A percentile compares a stretch with the other conserved stretches of the same genome.
Evolutionary conservation across 352 stramenopile genomes (phyloP).

Genomic region (Phytophthora constricta): DNA sequence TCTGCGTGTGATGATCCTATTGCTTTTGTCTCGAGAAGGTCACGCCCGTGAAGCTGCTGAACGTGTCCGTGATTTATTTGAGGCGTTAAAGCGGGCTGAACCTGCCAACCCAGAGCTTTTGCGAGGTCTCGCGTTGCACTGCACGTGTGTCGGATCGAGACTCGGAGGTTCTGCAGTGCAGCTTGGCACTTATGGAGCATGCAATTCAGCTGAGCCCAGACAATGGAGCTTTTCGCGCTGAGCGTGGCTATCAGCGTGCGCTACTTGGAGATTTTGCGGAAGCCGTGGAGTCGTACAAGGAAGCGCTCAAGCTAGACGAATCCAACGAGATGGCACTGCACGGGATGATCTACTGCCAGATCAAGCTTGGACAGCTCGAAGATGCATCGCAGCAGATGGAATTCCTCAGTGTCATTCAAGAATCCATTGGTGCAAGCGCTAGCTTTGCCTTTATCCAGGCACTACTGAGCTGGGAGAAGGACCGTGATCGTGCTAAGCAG

Average conservation of each 20-base stretch:
- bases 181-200: constrained; percentile 70
- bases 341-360: constrained; percentile 93
- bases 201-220: constrained; percentile 69
- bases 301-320: constrained; percentile 87
- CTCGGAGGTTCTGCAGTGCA: constrained; percentile 75
- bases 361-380: constrained; percentile 87
- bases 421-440: constrained; percentile 81
- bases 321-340: constrained; percentile 89
- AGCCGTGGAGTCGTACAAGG: constrained; percentile 87
- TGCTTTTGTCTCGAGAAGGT: constrained; percentile 73
- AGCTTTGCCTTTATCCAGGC: constrained; percentile 89
- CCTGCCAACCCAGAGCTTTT: constrained; percentile 74
- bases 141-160: constrained; percentile 71
- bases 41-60: constrained; percentile 57
- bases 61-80: constrained; percentile 66
- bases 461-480: constrained; percentile 82
- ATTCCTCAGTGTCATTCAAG: constrained; percentile 91
- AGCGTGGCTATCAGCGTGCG: constrained; percentile 81
- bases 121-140: constrained; percentile 67
- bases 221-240: constrained; percentile 66
- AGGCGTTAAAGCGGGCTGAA: constrained; percentile 75
- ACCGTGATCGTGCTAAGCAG: constrained; percentile 70
- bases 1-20: constrained; percentile 67
- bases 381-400: constrained; percentile 93
- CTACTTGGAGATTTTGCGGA: constrained; percentile 79